phyloP scores from a whole-genome alignment of 345 rosid species.

The Draba incana region DNA sequence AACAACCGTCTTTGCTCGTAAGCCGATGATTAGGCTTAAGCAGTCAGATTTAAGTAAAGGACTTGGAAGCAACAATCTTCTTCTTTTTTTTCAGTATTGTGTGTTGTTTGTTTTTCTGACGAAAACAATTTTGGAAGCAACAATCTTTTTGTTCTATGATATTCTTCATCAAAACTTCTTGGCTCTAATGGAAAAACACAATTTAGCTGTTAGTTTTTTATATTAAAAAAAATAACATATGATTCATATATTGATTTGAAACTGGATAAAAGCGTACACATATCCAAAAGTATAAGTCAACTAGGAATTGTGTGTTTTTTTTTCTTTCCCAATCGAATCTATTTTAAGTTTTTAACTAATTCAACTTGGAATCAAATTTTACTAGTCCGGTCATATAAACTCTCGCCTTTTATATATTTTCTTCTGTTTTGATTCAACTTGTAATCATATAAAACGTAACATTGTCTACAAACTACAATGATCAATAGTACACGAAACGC shows the following conservation, averaged over 20 bases:
- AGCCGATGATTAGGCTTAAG: conserved; percentile 8
- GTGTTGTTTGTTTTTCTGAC: neutral
- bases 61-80: conserved; percentile 8
- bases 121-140: neutral
- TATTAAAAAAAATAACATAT: no score
- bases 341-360: no score
- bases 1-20: neutral
- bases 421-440: no score
- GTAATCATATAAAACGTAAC: no score
- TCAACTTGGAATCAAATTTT: no score
- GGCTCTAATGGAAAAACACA: neutral
- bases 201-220: neutral
- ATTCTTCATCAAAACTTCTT: conserved; percentile 2
- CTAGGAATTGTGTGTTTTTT: neutral
- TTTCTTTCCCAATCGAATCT: neutral
- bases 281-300: neutral
- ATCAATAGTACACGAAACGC: no score
- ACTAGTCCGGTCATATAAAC: no score
- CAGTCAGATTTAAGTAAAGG: neutral
- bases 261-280: no score
- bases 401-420: no score
- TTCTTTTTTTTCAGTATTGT: conserved; percentile 6
- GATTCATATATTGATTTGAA: no score
- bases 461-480: no score
- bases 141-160: neutral